Evolutionary conservation across 1,284 basidiomycete species (phyloP).

Genomic region (Lignosus rhinocerotis): DNA sequence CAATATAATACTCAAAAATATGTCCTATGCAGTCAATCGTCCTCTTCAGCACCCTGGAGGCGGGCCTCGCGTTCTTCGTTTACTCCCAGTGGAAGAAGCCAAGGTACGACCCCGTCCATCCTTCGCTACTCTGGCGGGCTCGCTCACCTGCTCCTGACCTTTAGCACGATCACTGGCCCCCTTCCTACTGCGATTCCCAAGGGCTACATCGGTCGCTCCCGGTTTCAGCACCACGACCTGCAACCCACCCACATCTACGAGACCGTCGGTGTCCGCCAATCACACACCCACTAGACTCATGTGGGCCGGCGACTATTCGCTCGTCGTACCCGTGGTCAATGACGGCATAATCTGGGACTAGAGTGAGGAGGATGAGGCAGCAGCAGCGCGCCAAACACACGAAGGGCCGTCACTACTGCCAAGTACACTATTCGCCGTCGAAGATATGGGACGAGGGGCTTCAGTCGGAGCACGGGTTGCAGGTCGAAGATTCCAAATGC

Average conservation of each 20-base stretch:
- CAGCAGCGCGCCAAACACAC: slow-evolving; percentile 3
- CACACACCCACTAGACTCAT: slow-evolving; percentile 12
- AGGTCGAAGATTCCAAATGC: neutral
- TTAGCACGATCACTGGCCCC: slow-evolving; percentile 24
- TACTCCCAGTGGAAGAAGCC: slow-evolving; percentile 29
- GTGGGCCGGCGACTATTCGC: slow-evolving; percentile 13
- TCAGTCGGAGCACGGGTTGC: neutral
- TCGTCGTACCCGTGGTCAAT: slow-evolving; percentile 20
- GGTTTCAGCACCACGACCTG: slow-evolving; percentile 22
- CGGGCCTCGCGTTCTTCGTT: slow-evolving; percentile 26
- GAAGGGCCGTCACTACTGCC: neutral
- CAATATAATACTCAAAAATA: neutral
- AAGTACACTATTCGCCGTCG: neutral
- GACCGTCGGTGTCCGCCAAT: slow-evolving; percentile 2
- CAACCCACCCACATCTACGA: slow-evolving; percentile 20
- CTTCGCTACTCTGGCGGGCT: neutral
- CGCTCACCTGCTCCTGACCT: neutral
- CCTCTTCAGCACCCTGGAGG: slow-evolving; percentile 29
- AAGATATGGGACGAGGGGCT: neutral
- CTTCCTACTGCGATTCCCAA: slow-evolving; percentile 30
- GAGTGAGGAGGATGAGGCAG: neutral
- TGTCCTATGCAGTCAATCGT: slow-evolving; percentile 23
- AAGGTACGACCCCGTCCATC: slow-evolving; percentile 18
- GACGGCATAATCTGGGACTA: slow-evolving; percentile 25
- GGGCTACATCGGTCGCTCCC: slow-evolving; percentile 26